Evolutionary conservation across 2,329 filamentous ascomycete genomes (phyloP), one percentile per base, ranked within the genome.

Genomic region (Verticillium nubilum): DNA sequence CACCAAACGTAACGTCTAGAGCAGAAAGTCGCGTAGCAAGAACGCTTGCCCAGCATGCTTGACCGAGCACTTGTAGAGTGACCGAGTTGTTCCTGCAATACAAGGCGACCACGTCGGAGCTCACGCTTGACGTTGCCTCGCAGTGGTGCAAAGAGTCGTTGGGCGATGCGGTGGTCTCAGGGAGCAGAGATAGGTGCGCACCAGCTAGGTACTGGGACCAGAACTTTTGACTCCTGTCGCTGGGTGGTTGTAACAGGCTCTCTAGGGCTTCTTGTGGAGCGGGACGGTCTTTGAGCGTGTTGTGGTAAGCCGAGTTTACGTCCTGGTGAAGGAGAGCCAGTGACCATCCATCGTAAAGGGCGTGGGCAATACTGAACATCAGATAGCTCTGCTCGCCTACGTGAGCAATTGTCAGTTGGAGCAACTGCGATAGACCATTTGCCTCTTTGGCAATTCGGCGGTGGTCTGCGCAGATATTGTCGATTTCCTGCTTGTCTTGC

Each of bases 291-390:
- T 66, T 63, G 12, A 76, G 69, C 0, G 70, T 63, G 4, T 76
- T 76, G 4, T 76, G 54, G 63, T 96, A 96, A 1, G 87, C 85
- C n/a, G 73, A 76, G 17, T 80, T 72, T 1, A 97, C 81, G 67
- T 95, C 86, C 52, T 81, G 77, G 66, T 95, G 91, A 1, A 97
- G 73, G 17, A 96, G 75, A 3, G 80, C 78, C 13, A 97, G 80
- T 2, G 92, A 96, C 84, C 88, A 92, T 0, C 93, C 93, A 68
- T 97, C 93, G 65, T 97, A 97, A 23, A 97, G 79, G 1, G 92
- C 91, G 72, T 97, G 93, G 0, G 92, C 83, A 42, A 97, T 86
- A 0, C 91, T 93, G 1, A 97, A 70, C 4, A 87, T 68, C 1
- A 87, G 63, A 59, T 80, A 84, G 3, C 61, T 72, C 35, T 66